Evolutionary conservation across 805 yeast species (phyloP).

Genomic region (Myxozyma sirexii): DNA sequence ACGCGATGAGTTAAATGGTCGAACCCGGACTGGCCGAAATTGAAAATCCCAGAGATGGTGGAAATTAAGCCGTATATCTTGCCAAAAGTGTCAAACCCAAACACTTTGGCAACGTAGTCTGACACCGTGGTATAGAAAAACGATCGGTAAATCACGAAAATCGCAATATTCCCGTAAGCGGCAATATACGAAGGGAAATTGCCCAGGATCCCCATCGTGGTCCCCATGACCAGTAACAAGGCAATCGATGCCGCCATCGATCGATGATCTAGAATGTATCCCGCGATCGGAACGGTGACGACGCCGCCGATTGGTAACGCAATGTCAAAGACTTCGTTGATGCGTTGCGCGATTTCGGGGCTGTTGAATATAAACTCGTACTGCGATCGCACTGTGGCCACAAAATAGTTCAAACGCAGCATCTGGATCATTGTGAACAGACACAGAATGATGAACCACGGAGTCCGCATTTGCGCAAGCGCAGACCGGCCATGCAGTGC

Average conservation of each 20-base stretch:
- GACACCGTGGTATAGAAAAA: slow-evolving; percentile 91
- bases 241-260: slow-evolving; percentile 57
- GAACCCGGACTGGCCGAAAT: slow-evolving; percentile 67
- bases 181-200: slow-evolving; percentile 52
- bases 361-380: slow-evolving; percentile 69
- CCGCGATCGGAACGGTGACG: slow-evolving; percentile 83
- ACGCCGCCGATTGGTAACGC: slow-evolving; percentile 90
- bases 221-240: slow-evolving; percentile 57
- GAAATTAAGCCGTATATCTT: slow-evolving; percentile 86
- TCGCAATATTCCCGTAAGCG: slow-evolving; percentile 68
- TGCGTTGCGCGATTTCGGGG: slow-evolving; percentile 52
- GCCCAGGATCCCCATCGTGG: slow-evolving; percentile 72
- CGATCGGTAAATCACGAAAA: slow-evolving; percentile 83
- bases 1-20: slow-evolving; percentile 70
- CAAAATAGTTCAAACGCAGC: slow-evolving; percentile 90
- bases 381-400: slow-evolving; percentile 84
- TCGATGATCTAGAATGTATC: slow-evolving; percentile 72
- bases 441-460: slow-evolving; percentile 81
- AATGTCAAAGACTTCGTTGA: slow-evolving; percentile 79
- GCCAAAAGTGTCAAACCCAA: slow-evolving; percentile 91
- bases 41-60: slow-evolving; percentile 79
- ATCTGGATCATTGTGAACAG: slow-evolving; percentile 82
- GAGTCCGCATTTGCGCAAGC: slow-evolving; percentile 50
- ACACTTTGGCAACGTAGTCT: slow-evolving; percentile 88
- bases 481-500: slow-evolving; percentile 67